phyloP scores from a whole-genome alignment of 306 rosid genomes.

The Vigna nakashimae region DNA sequence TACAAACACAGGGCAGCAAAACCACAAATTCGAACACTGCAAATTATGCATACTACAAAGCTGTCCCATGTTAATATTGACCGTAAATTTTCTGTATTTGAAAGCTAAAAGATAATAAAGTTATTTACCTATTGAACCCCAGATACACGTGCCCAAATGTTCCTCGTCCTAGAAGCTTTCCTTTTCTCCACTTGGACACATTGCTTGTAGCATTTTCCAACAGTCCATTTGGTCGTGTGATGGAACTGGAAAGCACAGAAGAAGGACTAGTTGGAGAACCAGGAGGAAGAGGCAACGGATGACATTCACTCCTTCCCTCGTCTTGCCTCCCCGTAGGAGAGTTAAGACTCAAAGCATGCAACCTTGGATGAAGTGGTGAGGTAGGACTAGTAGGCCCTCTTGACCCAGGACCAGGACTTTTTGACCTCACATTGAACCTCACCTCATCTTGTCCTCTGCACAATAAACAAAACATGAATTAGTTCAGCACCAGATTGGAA shows the following conservation, averaged over 20 bases:
- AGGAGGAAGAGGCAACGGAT: constrained; percentile 95
- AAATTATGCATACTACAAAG: neutral
- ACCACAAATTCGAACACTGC: neutral
- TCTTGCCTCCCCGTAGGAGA: constrained; percentile 81
- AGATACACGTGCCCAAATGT: constrained; percentile 95
- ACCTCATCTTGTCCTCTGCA: constrained; percentile 68
- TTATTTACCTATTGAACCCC: constrained; percentile 87
- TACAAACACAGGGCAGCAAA: neutral
- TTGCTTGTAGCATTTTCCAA: constrained; percentile 50
- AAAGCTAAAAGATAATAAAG: neutral
- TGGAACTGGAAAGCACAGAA: constrained; percentile 60
- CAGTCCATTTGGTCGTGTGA: constrained; percentile 44
- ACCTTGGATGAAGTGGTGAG: constrained; percentile 82
- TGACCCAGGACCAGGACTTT: constrained; percentile 86
- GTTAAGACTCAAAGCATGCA: constrained; percentile 61
- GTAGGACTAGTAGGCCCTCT: constrained; percentile 93
- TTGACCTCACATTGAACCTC: constrained; percentile 61
- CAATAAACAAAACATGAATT: constrained; percentile 45
- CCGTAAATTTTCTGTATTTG: too few species aligned
- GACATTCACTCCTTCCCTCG: constrained; percentile 75
- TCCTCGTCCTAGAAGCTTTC: constrained; percentile 94
- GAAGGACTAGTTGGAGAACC: constrained; percentile 94
- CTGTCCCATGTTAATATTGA: neutral
- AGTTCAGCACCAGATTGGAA: constrained; percentile 37
- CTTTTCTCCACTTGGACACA: constrained; percentile 87